Base-by-base conservation (phyloP, 345 rosid species). In the Eucalyptus sp. region DNA sequence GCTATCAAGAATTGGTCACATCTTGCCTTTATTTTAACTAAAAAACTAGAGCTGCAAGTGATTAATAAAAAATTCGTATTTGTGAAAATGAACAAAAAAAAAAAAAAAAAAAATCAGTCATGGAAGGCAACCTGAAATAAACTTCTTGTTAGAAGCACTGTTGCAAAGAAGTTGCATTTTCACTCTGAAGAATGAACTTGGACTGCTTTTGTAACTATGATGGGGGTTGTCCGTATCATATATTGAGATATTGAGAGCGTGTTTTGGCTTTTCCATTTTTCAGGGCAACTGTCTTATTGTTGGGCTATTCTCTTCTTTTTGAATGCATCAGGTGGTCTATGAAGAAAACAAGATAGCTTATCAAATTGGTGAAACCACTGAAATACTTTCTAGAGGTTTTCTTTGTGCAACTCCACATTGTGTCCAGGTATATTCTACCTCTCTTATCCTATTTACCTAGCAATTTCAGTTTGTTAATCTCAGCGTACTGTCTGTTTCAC, bases 391-490 rank as follows among this genome's bases (percentile, higher is more conserved):
- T 64, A 88, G 92, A 87, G 98, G 99, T 88, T 96, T 91, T 92
- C 99, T 97, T 80, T 96, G 99, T 90, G 98, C 98, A 88, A 97
- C 99, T 49, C 99, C 99, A 92, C 99, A 97, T 88, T 95, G 96
- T 89, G 99, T 97, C 81, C 94, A 88, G 98, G 99, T 97, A 97
- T 37, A 52, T 88, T 66, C 88, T 17, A 50, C 9, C 44, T 50
- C 87, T 51, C 62, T 33, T 86, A 37, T 64, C 37, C 84, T 48
- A 37, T 71, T 8, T 37, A 37, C 83, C 83, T 71, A 17, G 46
- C 83, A 71, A 37, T 71, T 71, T 71, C 22, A 44, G 27, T 37
- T 4, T 20, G 7, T 37, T 10, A 22, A 71, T 71, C 83, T 71
- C 37, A 71, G 25, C 15, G 1, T 37, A 37, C 83, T 22, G 25